phyloP scores from a whole-genome alignment of 805 yeast species.

The Jamesozyma lodderae region DNA sequence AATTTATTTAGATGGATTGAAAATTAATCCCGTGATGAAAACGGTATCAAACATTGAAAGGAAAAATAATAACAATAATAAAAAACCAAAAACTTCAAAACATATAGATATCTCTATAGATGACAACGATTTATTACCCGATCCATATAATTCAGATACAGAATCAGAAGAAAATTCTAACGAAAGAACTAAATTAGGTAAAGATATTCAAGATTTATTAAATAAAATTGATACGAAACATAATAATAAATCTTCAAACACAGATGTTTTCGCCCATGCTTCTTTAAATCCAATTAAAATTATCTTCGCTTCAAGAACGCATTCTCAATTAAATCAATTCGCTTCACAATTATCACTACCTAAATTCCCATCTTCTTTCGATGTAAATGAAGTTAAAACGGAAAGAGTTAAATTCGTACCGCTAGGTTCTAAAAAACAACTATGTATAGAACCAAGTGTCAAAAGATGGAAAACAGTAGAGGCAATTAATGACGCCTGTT shows the following conservation, averaged over 20 bases:
- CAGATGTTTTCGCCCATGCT: slow-evolving; percentile 14
- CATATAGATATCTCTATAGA: slow-evolving; percentile 26
- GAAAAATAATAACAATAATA: background rate
- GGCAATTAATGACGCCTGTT: slow-evolving; percentile 71
- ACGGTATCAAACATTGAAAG: background rate
- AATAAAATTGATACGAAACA: slow-evolving; percentile 31
- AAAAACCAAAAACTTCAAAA: slow-evolving; percentile 12
- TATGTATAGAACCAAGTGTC: slow-evolving; percentile 67
- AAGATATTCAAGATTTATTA: slow-evolving; percentile 43
- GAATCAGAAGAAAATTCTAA: slow-evolving; percentile 11
- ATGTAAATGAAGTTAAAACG: slow-evolving; percentile 4
- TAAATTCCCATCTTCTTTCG: slow-evolving; percentile 51
- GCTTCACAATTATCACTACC: slow-evolving; percentile 61
- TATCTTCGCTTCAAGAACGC: slow-evolving; percentile 77
- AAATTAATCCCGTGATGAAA: slow-evolving; percentile 2
- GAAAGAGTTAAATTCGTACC: slow-evolving; percentile 64
- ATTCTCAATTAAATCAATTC: slow-evolving; percentile 79
- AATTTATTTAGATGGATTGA: slow-evolving; percentile 18
- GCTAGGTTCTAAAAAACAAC: slow-evolving; percentile 74
- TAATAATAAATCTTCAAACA: slow-evolving; percentile 9
- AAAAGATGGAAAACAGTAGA: slow-evolving; percentile 38
- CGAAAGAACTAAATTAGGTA: slow-evolving; percentile 1
- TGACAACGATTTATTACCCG: slow-evolving; percentile 18
- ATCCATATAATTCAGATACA: slow-evolving; percentile 22
- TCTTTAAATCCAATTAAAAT: slow-evolving; percentile 39